phyloP scores from a whole-genome alignment of 2,329 filamentous ascomycete species.

The Clathrospora elynae region DNA sequence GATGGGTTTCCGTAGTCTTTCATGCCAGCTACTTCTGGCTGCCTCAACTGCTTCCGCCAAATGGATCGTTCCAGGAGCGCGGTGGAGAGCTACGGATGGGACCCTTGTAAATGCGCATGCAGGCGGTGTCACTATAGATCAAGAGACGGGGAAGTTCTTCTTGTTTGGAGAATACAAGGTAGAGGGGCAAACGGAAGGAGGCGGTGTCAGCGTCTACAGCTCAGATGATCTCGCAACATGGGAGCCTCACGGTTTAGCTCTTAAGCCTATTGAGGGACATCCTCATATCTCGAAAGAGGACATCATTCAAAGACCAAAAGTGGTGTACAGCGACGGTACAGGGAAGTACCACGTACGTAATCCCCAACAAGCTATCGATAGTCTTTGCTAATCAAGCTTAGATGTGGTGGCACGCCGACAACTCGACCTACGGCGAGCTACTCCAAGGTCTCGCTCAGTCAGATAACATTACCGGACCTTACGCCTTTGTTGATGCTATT shows the following conservation, averaged over 20 bases:
- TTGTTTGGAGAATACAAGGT: constrained; percentile 68
- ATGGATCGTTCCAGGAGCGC: constrained; percentile 66
- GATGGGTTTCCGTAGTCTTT: constrained; percentile 28
- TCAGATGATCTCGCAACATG: constrained; percentile 66
- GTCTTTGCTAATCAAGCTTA: constrained; percentile 19
- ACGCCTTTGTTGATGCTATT: constrained; percentile 60
- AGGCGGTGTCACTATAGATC: constrained; percentile 60
- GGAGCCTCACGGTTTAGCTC: constrained; percentile 62
- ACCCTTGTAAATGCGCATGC: constrained; percentile 67
- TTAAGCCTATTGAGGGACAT: constrained; percentile 60
- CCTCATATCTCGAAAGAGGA: constrained; percentile 60
- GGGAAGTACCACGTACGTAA: constrained; percentile 61
- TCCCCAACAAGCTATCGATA: no score
- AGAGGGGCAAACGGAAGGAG: constrained; percentile 63
- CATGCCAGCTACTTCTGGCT: constrained; percentile 30
- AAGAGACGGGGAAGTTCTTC: constrained; percentile 61
- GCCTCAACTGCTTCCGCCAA: constrained; percentile 47
- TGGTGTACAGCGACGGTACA: constrained; percentile 61
- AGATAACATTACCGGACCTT: constrained; percentile 60
- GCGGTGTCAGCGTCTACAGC: constrained; percentile 63
- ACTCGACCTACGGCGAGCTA: constrained; percentile 61
- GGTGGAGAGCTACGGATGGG: constrained; percentile 66
- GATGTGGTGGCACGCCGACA: constrained; percentile 68
- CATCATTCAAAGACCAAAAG: constrained; percentile 68
- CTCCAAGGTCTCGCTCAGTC: constrained; percentile 63